phyloP scores from a whole-genome alignment of 345 rosid species.

The Linum trigynum region DNA sequence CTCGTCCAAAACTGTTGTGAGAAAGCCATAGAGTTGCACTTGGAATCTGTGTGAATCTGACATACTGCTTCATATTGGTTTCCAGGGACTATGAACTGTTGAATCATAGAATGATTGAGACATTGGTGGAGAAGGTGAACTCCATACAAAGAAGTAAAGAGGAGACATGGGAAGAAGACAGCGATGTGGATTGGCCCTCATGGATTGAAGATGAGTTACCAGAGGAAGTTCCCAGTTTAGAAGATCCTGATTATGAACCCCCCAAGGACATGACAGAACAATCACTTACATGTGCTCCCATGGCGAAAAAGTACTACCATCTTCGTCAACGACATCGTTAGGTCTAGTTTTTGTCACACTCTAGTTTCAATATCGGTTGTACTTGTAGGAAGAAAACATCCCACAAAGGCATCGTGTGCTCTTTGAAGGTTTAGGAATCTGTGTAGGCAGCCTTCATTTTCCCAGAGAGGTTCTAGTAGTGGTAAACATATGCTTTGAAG shows the following conservation, averaged over 20 bases:
- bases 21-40: neutral
- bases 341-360: neutral
- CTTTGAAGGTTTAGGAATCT: too few species aligned
- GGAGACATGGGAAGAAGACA: slow-evolving; percentile 31
- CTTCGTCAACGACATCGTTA: slow-evolving; percentile 18
- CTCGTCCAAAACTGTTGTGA: too few species aligned
- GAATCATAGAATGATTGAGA: slow-evolving; percentile 49
- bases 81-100: slow-evolving; percentile 74
- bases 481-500: too few species aligned
- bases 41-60: slow-evolving; percentile 5
- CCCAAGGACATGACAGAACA: slow-evolving; percentile 34
- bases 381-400: too few species aligned
- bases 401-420: too few species aligned
- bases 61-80: too few species aligned
- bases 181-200: slow-evolving; percentile 50
- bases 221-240: slow-evolving; percentile 34
- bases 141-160: slow-evolving; percentile 35
- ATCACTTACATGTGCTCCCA: slow-evolving; percentile 12
- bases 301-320: slow-evolving; percentile 28
- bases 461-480: too few species aligned
- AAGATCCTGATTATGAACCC: slow-evolving; percentile 48
- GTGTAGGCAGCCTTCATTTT: too few species aligned
- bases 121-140: slow-evolving; percentile 54
- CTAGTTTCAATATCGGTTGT: too few species aligned
- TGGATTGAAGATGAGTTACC: slow-evolving; percentile 58